Evolutionary conservation across 73 alveolate genomes (phyloP).

Genomic region (Paraurostyla sp.): DNA sequence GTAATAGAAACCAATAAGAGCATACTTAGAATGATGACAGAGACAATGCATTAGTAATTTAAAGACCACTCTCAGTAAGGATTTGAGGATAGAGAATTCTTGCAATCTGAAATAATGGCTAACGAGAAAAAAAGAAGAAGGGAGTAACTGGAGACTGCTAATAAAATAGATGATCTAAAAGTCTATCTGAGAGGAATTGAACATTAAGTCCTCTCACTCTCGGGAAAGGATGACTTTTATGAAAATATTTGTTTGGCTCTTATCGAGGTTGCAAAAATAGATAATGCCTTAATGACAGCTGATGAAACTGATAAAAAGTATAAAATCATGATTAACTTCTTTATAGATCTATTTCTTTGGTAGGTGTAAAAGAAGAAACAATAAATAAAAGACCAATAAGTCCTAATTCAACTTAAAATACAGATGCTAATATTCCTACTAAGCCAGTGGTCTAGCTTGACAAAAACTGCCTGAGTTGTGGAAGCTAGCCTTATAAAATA

Average conservation of each 20-base stretch:
- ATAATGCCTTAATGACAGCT: conserved; percentile 23
- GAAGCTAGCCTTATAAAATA: not conserved
- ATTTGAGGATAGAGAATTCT: conserved; percentile 32
- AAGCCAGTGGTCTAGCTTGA: conserved; percentile 48
- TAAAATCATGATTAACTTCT: too few species aligned
- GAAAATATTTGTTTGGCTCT: conserved; percentile 13
- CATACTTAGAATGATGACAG: not conserved
- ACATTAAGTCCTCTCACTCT: not conserved
- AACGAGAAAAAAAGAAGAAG: conserved; percentile 29
- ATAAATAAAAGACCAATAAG: not conserved
- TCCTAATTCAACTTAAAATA: not conserved
- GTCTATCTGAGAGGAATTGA: conserved; percentile 1
- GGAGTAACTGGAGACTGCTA: not conserved
- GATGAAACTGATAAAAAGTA: conserved; percentile 53
- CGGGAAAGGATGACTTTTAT: conserved; percentile 30
- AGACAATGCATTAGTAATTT: not conserved
- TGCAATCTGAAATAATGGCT: not conserved
- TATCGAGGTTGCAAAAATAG: conserved; percentile 35
- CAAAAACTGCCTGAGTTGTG: conserved; percentile 61
- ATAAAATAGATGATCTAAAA: not conserved
- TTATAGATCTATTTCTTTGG: conserved; percentile 31
- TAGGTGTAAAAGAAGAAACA: conserved; percentile 55
- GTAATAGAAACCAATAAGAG: not conserved
- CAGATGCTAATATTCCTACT: not conserved
- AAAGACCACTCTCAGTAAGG: not conserved